These are phyloP conservation scores for Pterocarpus santalinus DNA, from an alignment of 306 rosid species.

Conservation along the genomic window DNA sequence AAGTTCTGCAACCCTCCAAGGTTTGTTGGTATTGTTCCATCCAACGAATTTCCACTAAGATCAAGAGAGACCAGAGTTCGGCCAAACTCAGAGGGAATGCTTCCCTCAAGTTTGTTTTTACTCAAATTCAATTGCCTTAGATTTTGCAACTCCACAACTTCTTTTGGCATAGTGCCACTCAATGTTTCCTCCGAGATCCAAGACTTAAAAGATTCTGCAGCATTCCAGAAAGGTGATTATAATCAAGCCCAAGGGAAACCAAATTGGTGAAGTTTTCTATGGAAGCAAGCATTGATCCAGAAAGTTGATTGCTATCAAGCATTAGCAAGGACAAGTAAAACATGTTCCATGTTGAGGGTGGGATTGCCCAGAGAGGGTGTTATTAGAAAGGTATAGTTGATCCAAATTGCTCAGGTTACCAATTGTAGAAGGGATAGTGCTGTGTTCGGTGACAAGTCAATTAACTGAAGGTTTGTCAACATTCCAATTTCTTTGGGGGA, in stretches of 20 bases:
- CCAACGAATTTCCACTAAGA: conserved; percentile 38
- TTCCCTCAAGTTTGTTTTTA: neutral
- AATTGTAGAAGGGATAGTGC: conserved; percentile 42
- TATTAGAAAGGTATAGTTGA: neutral
- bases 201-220: neutral
- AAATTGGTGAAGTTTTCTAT: conserved; percentile 43
- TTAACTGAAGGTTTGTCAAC: neutral
- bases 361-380: conserved; percentile 46
- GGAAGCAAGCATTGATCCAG: conserved; percentile 43
- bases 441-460: conserved; percentile 33
- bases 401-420: conserved; percentile 38
- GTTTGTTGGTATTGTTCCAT: conserved; percentile 35
- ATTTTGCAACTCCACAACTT: neutral
- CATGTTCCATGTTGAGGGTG: conserved; percentile 44
- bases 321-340: conserved; percentile 17
- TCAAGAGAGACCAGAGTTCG: conserved; percentile 35
- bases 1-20: conserved; percentile 38
- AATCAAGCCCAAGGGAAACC: neutral
- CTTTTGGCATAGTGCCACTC: neutral
- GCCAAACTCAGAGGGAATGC: conserved; percentile 5
- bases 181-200: neutral
- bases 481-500: conserved; percentile 54
- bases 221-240: conserved; percentile 20
- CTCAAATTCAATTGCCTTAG: neutral
- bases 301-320: conserved; percentile 1